Conservation (phyloP, 1,139 yeast genomes). For the Diutina rugosa region DNA sequence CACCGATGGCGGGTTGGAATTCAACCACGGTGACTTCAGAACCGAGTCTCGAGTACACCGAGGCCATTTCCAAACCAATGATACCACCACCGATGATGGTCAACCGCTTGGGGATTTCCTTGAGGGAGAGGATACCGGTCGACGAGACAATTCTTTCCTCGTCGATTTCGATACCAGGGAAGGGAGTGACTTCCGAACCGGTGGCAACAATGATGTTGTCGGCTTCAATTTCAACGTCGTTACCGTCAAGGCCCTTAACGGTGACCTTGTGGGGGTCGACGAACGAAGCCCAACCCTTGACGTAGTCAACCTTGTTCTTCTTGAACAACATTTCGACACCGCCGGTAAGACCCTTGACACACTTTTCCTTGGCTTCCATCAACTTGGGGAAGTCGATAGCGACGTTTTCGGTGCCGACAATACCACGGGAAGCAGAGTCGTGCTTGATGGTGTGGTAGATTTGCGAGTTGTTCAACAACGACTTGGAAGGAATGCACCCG, state of each 20-base stretch:
- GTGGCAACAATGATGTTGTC: conserved; percentile 92
- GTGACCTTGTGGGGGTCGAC: conserved; percentile 66
- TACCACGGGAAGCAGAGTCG: conserved; percentile 83
- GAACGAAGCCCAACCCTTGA: conserved; percentile 88
- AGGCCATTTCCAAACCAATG: conserved; percentile 98
- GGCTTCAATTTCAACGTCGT: conserved; percentile 55
- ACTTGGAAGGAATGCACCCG: conserved; percentile 97
- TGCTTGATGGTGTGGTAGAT: conserved; percentile 79
- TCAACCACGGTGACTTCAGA: conserved; percentile 91
- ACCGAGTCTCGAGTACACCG: conserved; percentile 93
- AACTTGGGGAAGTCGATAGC: conserved; percentile 62
- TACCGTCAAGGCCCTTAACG: conserved; percentile 82
- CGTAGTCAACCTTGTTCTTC: conserved; percentile 89
- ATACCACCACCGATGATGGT: conserved; percentile 99
- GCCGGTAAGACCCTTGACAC: conserved; percentile 79
- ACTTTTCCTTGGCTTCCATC: conserved; percentile 86
- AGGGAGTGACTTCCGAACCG: conserved; percentile 96
- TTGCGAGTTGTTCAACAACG: conserved; percentile 88
- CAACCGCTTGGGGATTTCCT: conserved; percentile 83
- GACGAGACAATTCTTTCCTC: conserved; percentile 96
- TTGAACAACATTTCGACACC: conserved; percentile 93
- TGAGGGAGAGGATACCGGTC: conserved; percentile 78
- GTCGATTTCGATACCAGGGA: conserved; percentile 95
- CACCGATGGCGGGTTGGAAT: conserved; percentile 83
- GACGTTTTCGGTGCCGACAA: conserved; percentile 66